Base-by-base conservation (phyloP, 2,329 filamentous ascomycete species). In the Diaporthe vexans region DNA sequence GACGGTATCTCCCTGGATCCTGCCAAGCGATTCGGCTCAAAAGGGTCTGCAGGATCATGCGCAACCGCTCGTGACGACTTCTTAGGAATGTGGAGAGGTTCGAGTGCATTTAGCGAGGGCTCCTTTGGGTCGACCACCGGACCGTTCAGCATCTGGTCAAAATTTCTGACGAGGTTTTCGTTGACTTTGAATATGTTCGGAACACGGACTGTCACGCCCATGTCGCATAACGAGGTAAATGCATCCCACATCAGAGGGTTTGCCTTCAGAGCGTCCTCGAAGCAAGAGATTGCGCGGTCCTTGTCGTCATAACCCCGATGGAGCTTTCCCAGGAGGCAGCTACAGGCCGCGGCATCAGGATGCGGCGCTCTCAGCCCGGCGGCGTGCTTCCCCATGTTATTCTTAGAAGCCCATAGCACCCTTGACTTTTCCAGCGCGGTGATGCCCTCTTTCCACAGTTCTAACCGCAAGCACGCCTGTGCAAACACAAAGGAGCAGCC, bases 181-280 rank as follows among this genome's bases (percentile, higher is more conserved):
- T 89, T 94, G 78, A 93, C 85, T 81, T 92, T 95, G 85, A 98
- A 99, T 76, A 98, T 94, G 79, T 97, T 98, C 35, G 92, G 90
- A 13, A 97, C 91, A 73, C 94, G 92, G 72, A 98, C 89, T 77
- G 92, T 92, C 58, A 95, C 93, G 5, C 94, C 94, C 92, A 91
- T 94, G 80, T 98, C 95, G 81, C 95, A 98, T 10, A 99, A 88
- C 21, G 91, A 93, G 29, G 93, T 92, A 79, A 98, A 98, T 0
- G 96, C 95, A 86, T 99, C 97, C 97, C 97, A 99, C 90, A 98
- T 97, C 83, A 98, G 96, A 1, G 97, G 95, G 80, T 98, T 99
- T 72, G 92, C 83, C 84, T 95, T 97, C 79, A 99, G 86, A 8
- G 95, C 91, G 75, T 97, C 95, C 78, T 97, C 95, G 81, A 97